Evolutionary conservation across 2,329 filamentous ascomycete genomes (phyloP), one percentile per base, ranked within the genome.

Genomic region (Calonectria henricotiae): DNA sequence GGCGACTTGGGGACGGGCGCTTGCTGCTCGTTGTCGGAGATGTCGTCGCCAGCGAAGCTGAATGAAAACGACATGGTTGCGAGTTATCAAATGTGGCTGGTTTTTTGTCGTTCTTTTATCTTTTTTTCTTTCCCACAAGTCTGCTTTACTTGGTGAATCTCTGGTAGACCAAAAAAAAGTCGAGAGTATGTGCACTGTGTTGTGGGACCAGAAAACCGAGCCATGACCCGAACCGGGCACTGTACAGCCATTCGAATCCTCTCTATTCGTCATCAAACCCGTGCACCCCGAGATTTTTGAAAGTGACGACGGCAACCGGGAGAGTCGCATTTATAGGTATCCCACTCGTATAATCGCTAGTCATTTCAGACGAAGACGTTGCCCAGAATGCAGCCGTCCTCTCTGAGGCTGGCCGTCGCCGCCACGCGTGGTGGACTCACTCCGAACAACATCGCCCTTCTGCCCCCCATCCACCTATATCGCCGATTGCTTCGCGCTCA

Each of bases 401-500:
- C 78, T 12, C 47, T 71, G 5, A 75, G 76, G 43, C 71, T 84
- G 35, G 85, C 86, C 27, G 83, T 85, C 8, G 82, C 84, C 39
- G 71, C 79, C 69, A 68, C 78, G 17, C 77, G 78, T 27, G 79
- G 73, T 41, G 80, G 80, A 39, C 76, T 86, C 30, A 76, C 78
- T 1, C 83, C 83, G 11, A 77, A 81, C 23, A 82, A 83, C 5
- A 83, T 93, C 80, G 93, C 94, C 46, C 88, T 98, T 13, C 88
- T 98, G 44, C 95, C 95, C 6, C 95, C 95, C 0, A 93, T 98
- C 58, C 94, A 92, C 2, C 89, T 99, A 9, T 99, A 98, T 85
- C 90, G 96, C 70, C 91, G 96, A 41, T 85, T 99, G 30, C 87
- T 99, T 35, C 92, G 96, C 74, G 91, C 93, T 4, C 96, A 99